Evolutionary conservation across 768 basidiomycete species (phyloP).

Genomic region (Coprinopsis marcescibilis): DNA sequence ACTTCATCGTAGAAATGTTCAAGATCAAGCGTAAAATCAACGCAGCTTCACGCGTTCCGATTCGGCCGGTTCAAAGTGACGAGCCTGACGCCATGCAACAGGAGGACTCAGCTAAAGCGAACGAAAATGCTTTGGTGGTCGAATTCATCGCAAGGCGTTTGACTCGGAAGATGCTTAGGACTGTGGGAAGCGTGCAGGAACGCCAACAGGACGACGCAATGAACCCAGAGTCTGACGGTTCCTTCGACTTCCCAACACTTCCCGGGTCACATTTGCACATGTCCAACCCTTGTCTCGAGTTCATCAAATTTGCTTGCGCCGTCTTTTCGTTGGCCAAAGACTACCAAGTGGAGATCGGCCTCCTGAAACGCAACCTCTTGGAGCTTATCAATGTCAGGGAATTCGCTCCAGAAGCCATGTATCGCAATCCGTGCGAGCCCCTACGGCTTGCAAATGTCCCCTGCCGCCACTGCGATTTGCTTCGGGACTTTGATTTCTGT

Average conservation of each 20-base stretch:
- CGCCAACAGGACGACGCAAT: conserved; percentile 55
- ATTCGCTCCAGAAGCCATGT: conserved; percentile 79
- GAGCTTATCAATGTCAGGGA: conserved; percentile 84
- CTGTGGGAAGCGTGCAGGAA: conserved; percentile 57
- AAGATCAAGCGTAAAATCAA: conserved; percentile 61
- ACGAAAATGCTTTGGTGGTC: conserved; percentile 61
- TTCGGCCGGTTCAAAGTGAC: conserved; percentile 55
- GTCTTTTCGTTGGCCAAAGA: conserved; percentile 75
- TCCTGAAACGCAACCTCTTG: conserved; percentile 84
- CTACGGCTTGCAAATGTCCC: conserved; percentile 82
- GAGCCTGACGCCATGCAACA: conserved; percentile 59
- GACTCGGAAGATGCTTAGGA: conserved; percentile 72
- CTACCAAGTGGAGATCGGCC: conserved; percentile 79
- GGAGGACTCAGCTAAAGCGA: conserved; percentile 54
- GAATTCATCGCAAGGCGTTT: conserved; percentile 78
- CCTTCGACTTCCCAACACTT: conserved; percentile 77
- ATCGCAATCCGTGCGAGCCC: conserved; percentile 89
- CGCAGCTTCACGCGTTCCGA: conserved; percentile 57
- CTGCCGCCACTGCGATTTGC: conserved; percentile 77
- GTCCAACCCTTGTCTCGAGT: conserved; percentile 79
- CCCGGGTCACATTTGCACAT: conserved; percentile 82
- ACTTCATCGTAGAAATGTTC: conserved; percentile 83
- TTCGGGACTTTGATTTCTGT: conserved; percentile 94
- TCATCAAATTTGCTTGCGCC: conserved; percentile 83
- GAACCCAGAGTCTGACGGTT: conserved; percentile 44